Conservation (phyloP, 106 monocot species). For the Dioscorea dumetorum region DNA sequence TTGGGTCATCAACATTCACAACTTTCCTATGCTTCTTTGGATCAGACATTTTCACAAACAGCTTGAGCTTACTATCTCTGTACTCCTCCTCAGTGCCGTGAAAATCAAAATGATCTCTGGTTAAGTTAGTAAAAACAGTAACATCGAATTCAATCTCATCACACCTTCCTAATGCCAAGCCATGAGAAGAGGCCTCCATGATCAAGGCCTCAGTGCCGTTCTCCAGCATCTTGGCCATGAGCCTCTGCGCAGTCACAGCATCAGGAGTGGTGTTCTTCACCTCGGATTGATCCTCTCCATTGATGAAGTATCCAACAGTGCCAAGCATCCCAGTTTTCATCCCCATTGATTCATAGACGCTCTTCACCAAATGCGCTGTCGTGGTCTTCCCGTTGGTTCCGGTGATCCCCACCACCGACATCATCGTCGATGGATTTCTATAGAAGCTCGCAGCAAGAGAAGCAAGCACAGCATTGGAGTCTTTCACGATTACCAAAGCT, state of each 20-base stretch:
- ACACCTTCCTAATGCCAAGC: conserved; percentile 16
- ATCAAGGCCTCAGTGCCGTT: conserved; percentile 15
- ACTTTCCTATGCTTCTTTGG: conserved; percentile 17
- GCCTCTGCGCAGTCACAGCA: conserved; percentile 18
- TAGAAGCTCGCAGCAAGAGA: conserved; percentile 21
- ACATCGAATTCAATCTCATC: conserved; percentile 21
- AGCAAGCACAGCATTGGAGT: conserved; percentile 13
- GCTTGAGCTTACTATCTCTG: conserved; percentile 17
- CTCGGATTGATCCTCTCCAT: conserved; percentile 15
- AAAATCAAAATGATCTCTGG: conserved; percentile 28
- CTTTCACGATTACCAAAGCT: conserved; percentile 9
- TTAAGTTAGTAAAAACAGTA: conserved; percentile 22
- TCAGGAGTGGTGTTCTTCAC: conserved; percentile 23
- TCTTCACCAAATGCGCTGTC: conserved; percentile 16
- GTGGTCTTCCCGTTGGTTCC: conserved; percentile 32
- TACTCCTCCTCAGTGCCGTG: conserved; percentile 24
- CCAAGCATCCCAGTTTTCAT: conserved; percentile 23
- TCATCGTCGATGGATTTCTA: conserved; percentile 15
- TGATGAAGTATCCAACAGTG: conserved; percentile 14
- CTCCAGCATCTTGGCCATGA: conserved; percentile 22
- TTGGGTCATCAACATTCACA: conserved; percentile 24
- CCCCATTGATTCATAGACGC: conserved; percentile 19
- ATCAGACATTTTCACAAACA: conserved; percentile 23
- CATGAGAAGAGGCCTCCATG: conserved; percentile 31
- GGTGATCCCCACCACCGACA: conserved; percentile 23